A percentile compares a stretch with the other conserved stretches of the same genome.
Evolutionary conservation across 225 moss, liverwort and hornwort species (phyloP).

Genomic region (Pseudoscleropodium purum): DNA sequence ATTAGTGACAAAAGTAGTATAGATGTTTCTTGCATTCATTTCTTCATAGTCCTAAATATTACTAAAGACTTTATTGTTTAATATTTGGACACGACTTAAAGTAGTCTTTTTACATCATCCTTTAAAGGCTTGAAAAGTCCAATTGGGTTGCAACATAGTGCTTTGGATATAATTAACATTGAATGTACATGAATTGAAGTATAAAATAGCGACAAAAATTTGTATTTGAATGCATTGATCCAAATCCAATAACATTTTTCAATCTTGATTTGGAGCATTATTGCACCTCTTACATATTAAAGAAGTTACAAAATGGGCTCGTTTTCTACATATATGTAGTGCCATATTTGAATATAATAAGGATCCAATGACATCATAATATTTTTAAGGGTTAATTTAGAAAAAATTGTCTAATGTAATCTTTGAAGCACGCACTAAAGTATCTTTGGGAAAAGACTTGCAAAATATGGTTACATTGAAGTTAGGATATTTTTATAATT

Average conservation of each 20-base stretch:
- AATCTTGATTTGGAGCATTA: neutral
- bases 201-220: neutral
- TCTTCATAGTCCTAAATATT: neutral
- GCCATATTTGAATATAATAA: too few species aligned
- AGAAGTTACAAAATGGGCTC: too few species aligned
- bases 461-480: too few species aligned
- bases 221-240: neutral
- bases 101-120: neutral
- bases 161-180: neutral
- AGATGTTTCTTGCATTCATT: neutral
- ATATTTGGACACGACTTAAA: neutral
- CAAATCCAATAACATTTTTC: neutral
- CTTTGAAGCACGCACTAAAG: too few species aligned
- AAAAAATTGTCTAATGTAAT: too few species aligned
- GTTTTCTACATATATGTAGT: too few species aligned
- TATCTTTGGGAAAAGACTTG: too few species aligned
- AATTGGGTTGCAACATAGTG: neutral
- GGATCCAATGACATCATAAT: too few species aligned
- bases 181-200: neutral
- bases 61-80: neutral
- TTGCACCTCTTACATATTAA: neutral
- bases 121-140: neutral
- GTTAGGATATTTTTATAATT: too few species aligned
- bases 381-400: too few species aligned
- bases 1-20: neutral